These are phyloP conservation scores for Diutina mesorugosa DNA, from an alignment of 1,139 yeast species.

Conservation along the genomic window DNA sequence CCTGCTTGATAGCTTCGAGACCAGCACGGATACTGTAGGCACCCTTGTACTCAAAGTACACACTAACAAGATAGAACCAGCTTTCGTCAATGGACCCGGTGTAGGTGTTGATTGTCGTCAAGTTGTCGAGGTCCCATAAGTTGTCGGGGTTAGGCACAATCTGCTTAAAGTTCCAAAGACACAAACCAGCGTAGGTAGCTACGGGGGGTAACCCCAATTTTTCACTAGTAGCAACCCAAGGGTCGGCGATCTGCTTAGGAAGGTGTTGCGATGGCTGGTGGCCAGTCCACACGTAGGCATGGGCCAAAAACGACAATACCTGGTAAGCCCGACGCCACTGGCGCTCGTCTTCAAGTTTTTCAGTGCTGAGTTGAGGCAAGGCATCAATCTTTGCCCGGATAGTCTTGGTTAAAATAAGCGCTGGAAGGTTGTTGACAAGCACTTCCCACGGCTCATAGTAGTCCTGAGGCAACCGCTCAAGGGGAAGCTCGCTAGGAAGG, in stretches of 20 bases:
- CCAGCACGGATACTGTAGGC: conserved; percentile 53
- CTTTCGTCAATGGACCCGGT: conserved; percentile 87
- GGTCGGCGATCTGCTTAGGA: conserved; percentile 59
- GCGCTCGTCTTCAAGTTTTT: conserved; percentile 24
- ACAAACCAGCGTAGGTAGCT: conserved; percentile 77
- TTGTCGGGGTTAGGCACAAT: conserved; percentile 31
- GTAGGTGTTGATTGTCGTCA: conserved; percentile 72
- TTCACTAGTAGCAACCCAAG: conserved; percentile 48
- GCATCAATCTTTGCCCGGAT: conserved; percentile 46
- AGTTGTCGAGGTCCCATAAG: conserved; percentile 43
- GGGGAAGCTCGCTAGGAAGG: conserved; percentile 58
- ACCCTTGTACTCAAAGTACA: conserved; percentile 74
- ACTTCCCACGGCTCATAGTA: conserved; percentile 75
- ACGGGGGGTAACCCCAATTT: conserved; percentile 69
- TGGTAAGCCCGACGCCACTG: conserved; percentile 74
- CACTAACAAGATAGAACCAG: conserved; percentile 88
- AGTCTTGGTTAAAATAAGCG: conserved; percentile 53
- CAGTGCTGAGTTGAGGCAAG: conserved; percentile 40
- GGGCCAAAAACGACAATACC: conserved; percentile 64
- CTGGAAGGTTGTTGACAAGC: conserved; percentile 53
- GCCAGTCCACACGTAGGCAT: conserved; percentile 84
- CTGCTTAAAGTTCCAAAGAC: conserved; percentile 77
- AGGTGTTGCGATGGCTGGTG: conserved; percentile 53
- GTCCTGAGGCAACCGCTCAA: conserved; percentile 40
- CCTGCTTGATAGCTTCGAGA: conserved; percentile 40